phyloP scores from a whole-genome alignment of 148 eudicot genomes.

The Suaeda aralocaspica region DNA sequence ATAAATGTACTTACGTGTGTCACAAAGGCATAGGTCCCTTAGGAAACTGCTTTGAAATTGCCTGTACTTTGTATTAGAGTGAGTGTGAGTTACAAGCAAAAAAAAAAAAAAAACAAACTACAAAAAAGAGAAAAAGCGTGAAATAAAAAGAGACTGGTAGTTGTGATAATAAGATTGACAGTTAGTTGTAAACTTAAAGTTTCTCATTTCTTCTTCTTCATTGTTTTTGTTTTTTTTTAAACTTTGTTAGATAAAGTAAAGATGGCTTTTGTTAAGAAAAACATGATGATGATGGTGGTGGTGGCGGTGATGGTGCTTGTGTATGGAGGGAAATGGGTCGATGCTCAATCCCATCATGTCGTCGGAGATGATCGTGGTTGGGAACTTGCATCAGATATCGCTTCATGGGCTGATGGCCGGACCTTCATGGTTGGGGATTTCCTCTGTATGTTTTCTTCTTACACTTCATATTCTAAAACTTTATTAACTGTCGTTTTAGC shows the following conservation, averaged over 20 bases:
- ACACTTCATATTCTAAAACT: not conserved
- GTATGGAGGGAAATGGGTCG: conserved; percentile 26
- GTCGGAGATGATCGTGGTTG: conserved; percentile 63
- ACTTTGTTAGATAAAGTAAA: not conserved
- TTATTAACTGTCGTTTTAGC: too few species aligned
- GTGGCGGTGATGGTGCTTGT: conserved; percentile 1
- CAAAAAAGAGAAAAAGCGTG: not conserved
- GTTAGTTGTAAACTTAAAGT: not conserved
- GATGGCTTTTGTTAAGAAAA: conserved; percentile 16
- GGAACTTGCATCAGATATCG: conserved; percentile 45
- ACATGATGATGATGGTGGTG: not conserved
- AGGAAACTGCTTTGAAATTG: conserved; percentile 17
- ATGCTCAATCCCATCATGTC: conserved; percentile 51
- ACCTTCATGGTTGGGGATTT: conserved; percentile 67
- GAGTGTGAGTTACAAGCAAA: conserved; percentile 12
- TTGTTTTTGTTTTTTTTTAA: not conserved
- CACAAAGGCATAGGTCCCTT: not conserved
- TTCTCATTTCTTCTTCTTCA: not conserved
- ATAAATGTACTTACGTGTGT: not conserved
- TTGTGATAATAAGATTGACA: not conserved
- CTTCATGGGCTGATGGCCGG: conserved; percentile 47
- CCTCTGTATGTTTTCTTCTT: conserved; percentile 42
- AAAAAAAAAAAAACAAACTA: not conserved
- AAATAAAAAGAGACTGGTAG: conserved; percentile 17
- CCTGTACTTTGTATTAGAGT: not conserved